These are phyloP conservation scores for Backusella macrospora DNA, from an alignment of 192 early-diverging fungal genomes.

Conservation along the genomic window DNA sequence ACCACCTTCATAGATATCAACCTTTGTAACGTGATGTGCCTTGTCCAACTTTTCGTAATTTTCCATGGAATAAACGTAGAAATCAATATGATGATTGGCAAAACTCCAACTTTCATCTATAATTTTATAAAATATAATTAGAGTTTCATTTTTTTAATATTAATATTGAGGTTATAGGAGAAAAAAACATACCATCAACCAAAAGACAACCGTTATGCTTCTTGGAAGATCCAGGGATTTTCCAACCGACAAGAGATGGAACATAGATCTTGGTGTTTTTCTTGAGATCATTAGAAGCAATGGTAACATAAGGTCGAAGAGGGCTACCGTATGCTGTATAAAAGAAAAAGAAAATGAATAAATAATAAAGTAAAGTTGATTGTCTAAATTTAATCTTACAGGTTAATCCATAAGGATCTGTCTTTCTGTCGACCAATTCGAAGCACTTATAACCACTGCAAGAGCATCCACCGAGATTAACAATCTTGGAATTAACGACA, in stretches of 20 bases:
- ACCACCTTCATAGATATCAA: conserved; percentile 46
- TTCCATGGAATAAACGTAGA: conserved; percentile 32
- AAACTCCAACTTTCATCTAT: conserved; percentile 46
- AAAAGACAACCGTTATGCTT: conserved; percentile 45
- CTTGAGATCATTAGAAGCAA: conserved; percentile 44
- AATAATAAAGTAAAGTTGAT: neutral
- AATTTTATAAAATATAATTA: neutral
- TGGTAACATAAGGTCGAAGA: conserved; percentile 39
- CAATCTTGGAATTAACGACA: conserved; percentile 30
- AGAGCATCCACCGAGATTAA: conserved; percentile 43
- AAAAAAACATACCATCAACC: conserved; percentile 29
- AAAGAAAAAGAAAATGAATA: too few species aligned
- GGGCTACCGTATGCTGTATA: conserved; percentile 31
- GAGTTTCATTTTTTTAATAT: neutral
- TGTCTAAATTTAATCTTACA: conserved; percentile 9
- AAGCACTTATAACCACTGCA: conserved; percentile 44
- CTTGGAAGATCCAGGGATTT: conserved; percentile 33
- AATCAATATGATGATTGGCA: conserved; percentile 38
- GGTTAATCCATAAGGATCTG: conserved; percentile 40
- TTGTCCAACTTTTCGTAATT: conserved; percentile 36
- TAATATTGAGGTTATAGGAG: neutral
- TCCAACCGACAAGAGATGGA: conserved; percentile 40
- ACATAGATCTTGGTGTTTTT: conserved; percentile 43
- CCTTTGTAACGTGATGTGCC: conserved; percentile 25
- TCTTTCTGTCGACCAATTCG: conserved; percentile 30